These are phyloP conservation scores for Rutstroemia sp. DNA, from an alignment of 2,329 filamentous ascomycete species.

Conservation along the genomic window DNA sequence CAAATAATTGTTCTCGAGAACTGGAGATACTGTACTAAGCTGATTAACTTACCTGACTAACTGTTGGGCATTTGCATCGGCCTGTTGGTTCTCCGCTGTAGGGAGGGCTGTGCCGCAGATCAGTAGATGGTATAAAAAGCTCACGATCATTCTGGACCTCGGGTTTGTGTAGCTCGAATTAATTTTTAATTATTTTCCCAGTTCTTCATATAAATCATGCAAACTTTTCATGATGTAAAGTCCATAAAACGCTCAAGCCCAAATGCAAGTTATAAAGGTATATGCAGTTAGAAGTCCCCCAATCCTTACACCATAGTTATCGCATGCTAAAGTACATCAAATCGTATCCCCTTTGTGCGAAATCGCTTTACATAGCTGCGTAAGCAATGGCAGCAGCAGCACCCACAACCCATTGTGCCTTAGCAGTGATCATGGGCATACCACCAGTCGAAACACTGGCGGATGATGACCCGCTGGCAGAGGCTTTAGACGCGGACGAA, in stretches of 20 bases:
- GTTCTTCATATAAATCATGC: neutral
- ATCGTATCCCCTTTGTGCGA: neutral
- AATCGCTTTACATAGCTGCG: slow-evolving; percentile 15
- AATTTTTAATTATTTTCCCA: too few species aligned
- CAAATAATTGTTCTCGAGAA: too few species aligned
- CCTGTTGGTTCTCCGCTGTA: too few species aligned
- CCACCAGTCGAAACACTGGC: slow-evolving; percentile 10
- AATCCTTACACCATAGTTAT: neutral
- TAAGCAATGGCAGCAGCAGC: slow-evolving; percentile 24
- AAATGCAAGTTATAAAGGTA: neutral
- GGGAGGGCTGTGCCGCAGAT: too few species aligned
- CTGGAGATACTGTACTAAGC: too few species aligned
- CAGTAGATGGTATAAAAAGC: too few species aligned
- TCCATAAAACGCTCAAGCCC: neutral
- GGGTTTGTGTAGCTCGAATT: too few species aligned
- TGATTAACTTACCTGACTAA: too few species aligned
- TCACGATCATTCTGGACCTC: too few species aligned
- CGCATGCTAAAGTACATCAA: neutral
- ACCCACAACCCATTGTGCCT: slow-evolving; percentile 20
- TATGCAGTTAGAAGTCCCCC: neutral
- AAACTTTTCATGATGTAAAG: neutral
- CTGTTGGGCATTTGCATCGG: too few species aligned
- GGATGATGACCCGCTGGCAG: slow-evolving; percentile 6
- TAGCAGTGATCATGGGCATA: slow-evolving; percentile 22
- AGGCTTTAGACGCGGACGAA: neutral